These are phyloP conservation scores for Calonectria pseudoturangicola DNA, from an alignment of 2,329 filamentous ascomycete genomes.

Conservation along the genomic window DNA sequence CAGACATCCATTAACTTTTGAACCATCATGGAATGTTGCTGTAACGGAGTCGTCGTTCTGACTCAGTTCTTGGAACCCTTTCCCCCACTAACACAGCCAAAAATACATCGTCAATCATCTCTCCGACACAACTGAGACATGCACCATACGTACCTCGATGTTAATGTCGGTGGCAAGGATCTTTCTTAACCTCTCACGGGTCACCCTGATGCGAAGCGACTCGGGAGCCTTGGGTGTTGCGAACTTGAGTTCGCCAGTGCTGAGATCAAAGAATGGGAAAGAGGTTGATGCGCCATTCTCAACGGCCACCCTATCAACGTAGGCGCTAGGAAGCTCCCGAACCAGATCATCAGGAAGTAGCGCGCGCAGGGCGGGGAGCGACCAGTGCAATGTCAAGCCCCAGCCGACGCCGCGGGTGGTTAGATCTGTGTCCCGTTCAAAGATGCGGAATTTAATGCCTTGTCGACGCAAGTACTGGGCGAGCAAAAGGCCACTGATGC, in stretches of 20 bases:
- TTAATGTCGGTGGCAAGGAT: slow-evolving; percentile 68
- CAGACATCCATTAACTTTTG: slow-evolving; percentile 63
- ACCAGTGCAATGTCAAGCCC: slow-evolving; percentile 80
- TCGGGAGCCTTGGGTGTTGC: slow-evolving; percentile 67
- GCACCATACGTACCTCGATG: slow-evolving; percentile 61
- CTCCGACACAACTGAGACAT: not conserved
- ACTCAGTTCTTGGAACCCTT: slow-evolving; percentile 53
- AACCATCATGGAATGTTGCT: slow-evolving; percentile 68
- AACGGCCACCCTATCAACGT: slow-evolving; percentile 72
- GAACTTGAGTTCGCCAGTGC: slow-evolving; percentile 64
- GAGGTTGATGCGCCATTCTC: slow-evolving; percentile 66
- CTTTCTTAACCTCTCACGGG: slow-evolving; percentile 66
- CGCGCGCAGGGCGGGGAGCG: slow-evolving; percentile 69
- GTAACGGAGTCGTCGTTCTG: slow-evolving; percentile 61
- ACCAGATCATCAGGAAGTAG: slow-evolving; percentile 70
- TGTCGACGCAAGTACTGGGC: slow-evolving; percentile 59
- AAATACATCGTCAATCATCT: not conserved
- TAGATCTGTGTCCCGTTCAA: slow-evolving; percentile 71
- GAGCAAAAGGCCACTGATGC: slow-evolving; percentile 61
- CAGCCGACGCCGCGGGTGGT: slow-evolving; percentile 72
- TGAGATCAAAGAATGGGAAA: slow-evolving; percentile 75
- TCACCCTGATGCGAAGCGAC: slow-evolving; percentile 67
- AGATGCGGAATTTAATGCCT: slow-evolving; percentile 67
- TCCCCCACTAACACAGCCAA: slow-evolving; percentile 62
- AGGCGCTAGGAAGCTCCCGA: slow-evolving; percentile 67